Evolutionary conservation across 2,329 filamentous ascomycete genomes (phyloP).

Genomic region (Colletotrichum spaethianum): DNA sequence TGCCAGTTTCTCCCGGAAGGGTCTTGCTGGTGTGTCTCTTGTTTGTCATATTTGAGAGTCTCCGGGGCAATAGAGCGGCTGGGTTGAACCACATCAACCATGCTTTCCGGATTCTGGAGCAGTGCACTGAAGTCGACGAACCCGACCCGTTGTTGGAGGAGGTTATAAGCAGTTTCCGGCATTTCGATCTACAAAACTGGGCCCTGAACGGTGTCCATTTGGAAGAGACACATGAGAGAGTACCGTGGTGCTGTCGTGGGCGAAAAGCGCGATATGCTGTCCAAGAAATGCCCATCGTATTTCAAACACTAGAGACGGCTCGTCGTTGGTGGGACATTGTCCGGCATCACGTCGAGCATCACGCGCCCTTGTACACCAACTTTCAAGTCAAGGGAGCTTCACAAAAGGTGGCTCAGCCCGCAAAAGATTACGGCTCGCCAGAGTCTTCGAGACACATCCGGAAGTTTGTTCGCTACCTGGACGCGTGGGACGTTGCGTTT

Average conservation of each 20-base stretch:
- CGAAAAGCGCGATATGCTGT: conserved; percentile 16
- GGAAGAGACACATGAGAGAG: neutral
- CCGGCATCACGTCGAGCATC: conserved; percentile 23
- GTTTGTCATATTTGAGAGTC: conserved; percentile 58
- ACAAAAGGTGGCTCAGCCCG: neutral
- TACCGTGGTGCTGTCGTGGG: conserved; percentile 34
- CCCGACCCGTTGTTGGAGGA: neutral
- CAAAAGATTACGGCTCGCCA: conserved; percentile 3
- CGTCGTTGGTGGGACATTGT: conserved; percentile 24
- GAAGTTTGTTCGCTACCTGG: neutral
- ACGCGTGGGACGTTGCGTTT: conserved; percentile 18
- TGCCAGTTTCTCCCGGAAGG: conserved; percentile 51
- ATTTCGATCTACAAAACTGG: conserved; percentile 17
- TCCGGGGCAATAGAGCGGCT: conserved; percentile 55
- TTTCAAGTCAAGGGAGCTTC: conserved; percentile 26
- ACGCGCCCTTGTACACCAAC: conserved; percentile 6
- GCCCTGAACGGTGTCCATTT: conserved; percentile 4
- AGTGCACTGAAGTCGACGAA: neutral
- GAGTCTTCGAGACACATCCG: neutral
- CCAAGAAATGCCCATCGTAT: conserved; percentile 27
- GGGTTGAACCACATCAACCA: conserved; percentile 57
- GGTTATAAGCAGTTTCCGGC: conserved; percentile 13
- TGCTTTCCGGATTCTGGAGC: conserved; percentile 43
- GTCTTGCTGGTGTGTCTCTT: conserved; percentile 53
- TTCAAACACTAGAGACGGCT: conserved; percentile 17